These are phyloP conservation scores for Nephelium lappaceum DNA, from an alignment of 345 rosid genomes.

Conservation along the genomic window DNA sequence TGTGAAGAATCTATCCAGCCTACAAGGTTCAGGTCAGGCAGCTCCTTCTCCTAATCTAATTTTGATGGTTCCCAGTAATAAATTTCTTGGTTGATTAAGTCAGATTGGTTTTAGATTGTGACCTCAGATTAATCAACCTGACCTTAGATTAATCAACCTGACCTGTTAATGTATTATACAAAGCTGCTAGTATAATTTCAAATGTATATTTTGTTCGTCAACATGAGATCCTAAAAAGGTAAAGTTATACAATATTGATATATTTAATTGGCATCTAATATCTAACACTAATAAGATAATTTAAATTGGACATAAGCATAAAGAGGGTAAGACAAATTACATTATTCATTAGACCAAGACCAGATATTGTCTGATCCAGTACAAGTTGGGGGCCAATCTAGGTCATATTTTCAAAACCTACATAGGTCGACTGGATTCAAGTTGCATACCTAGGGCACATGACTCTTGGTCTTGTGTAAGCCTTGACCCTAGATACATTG, in stretches of 20 bases:
- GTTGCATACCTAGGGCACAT: background rate
- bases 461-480: background rate
- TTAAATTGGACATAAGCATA: background rate
- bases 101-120: background rate
- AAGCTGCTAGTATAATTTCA: background rate
- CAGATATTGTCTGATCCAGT: background rate
- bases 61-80: too few relatives aligned
- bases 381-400: background rate
- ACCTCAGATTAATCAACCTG: background rate
- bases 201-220: background rate
- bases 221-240: background rate
- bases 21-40: too few relatives aligned
- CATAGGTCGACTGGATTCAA: background rate
- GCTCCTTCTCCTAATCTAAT: too few relatives aligned
- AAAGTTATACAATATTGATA: background rate
- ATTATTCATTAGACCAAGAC: background rate
- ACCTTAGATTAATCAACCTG: background rate
- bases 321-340: background rate
- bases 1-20: too few relatives aligned
- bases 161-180: background rate
- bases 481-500: background rate
- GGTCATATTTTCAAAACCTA: background rate
- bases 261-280: background rate
- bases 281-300: background rate
- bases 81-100: background rate